Evolutionary conservation across 169 alveolate species (phyloP).

Genomic region (Plasmodium blacklocki): DNA sequence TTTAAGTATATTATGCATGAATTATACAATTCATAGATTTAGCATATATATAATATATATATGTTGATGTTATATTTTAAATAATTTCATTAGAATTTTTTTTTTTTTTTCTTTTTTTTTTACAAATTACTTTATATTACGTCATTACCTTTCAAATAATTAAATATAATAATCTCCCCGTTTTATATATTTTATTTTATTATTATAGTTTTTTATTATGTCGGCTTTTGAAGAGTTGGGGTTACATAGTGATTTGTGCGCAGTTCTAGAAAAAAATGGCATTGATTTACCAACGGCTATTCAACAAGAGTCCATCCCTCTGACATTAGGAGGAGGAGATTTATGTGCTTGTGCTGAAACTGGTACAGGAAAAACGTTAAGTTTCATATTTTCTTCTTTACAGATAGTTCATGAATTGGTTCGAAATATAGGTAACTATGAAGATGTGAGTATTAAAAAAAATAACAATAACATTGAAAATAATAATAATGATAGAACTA

Average conservation of each 20-base stretch:
- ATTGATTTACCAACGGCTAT: conserved; percentile 86
- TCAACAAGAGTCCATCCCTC: conserved; percentile 89
- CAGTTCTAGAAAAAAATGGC: conserved; percentile 58
- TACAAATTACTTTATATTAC: too few species aligned
- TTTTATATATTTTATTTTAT: background rate
- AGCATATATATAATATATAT: too few species aligned
- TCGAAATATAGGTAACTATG: conserved; percentile 63
- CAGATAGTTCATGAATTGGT: conserved; percentile 68
- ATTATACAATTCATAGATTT: too few species aligned
- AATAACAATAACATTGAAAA: background rate
- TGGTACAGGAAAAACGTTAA: conserved; percentile 72
- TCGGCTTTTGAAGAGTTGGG: conserved; percentile 73
- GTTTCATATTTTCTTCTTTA: conserved; percentile 65
- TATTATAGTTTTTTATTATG: conserved; percentile 9
- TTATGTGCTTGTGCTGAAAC: conserved; percentile 77
- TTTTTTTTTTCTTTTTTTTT: too few species aligned
- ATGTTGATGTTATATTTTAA: too few species aligned
- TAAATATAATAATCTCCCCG: too few species aligned
- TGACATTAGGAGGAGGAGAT: conserved; percentile 79
- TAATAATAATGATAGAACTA: background rate
- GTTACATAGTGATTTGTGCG: conserved; percentile 49
- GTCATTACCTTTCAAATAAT: too few species aligned
- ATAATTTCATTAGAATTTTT: too few species aligned
- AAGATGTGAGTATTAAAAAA: background rate
- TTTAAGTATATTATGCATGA: too few species aligned